Base-by-base conservation (phyloP, 2,329 filamentous ascomycete genomes). In the Paecilomyces variotii region DNA sequence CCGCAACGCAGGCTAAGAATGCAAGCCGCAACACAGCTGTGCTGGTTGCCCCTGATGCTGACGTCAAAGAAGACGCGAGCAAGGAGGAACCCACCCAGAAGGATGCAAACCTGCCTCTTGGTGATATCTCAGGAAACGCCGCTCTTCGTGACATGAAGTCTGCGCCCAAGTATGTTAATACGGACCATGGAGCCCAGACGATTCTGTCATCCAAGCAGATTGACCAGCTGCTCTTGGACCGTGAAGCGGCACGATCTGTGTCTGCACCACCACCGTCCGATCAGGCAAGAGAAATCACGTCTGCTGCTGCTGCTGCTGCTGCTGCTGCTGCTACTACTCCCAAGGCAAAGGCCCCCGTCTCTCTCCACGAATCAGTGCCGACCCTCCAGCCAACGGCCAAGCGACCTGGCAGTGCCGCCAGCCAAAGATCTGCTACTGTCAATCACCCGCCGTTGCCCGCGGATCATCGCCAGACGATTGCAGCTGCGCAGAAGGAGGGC, bases 391-490 rank as follows among this genome's bases (percentile, higher is more conserved):
- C 66, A 58, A 71, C 63, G 56, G 72, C 70, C 11, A 78, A 75
- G 61, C 83, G 91, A 63, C 90, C 91, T 35, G 82, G 82, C 45
- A 97, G 91, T 72, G 82, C 89, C 50, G 79, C 84, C 39, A 96
- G 91, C 72, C 81, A 82, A 53, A 83, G 78, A 53, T 77, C 79
- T 14, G 77, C 78, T 56, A 72, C 72, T 57, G 73, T 74, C 5
- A 76, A 76, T 32, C 81, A 85, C 60, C 91, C 91, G 39, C 91
- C 91, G 32, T 79, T 97, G 59, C 93, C 92, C 49, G 66, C 80
- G 11, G 92, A 97, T 71, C 91, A 96, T 72, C 89, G 85, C 65
- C 85, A 94, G 74, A 87, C 83, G 59, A 96, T 97, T 65, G 87
- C 93, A 67, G 90, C 90, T 54, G 90, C 89, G 45, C 78, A 81